Percentiles rank a stretch among this genome's conserved stretches.
phyloP scores from a whole-genome alignment of 208 protist species.

The Phytomonas sp. region DNA sequence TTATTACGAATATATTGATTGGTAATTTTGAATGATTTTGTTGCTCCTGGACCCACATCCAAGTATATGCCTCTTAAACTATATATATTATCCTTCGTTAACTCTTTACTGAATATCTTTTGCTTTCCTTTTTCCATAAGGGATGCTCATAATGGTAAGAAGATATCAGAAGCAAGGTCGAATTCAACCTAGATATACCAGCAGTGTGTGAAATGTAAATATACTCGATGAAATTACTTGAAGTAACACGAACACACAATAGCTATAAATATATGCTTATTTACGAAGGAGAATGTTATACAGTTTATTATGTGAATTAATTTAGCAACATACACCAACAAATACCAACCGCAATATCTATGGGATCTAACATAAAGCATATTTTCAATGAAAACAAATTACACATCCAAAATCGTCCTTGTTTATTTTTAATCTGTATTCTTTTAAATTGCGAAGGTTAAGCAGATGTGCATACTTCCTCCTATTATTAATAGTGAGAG shows the following conservation, averaged over 20 bases:
- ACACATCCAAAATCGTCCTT: not conserved
- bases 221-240: not conserved
- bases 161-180: not conserved
- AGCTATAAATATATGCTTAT: not conserved
- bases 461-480: not conserved
- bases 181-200: not conserved
- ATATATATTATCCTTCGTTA: not conserved
- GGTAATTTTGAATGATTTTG: not conserved
- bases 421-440: not conserved
- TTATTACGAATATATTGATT: not conserved
- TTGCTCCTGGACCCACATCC: not conserved
- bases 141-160: not conserved
- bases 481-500: not conserved
- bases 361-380: not conserved
- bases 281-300: not conserved
- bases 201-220: not conserved
- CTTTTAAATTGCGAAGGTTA: constrained; percentile 11
- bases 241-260: not conserved
- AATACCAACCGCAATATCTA: not conserved
- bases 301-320: not conserved
- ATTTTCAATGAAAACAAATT: not conserved
- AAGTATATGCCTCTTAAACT: not conserved
- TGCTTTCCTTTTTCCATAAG: not conserved
- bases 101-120: not conserved
- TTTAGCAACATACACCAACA: not conserved